A percentile compares a stretch with the other conserved stretches of the same genome.
Conservation (phyloP, 2,329 filamentous ascomycete species). For the Epichloe typhina region DNA sequence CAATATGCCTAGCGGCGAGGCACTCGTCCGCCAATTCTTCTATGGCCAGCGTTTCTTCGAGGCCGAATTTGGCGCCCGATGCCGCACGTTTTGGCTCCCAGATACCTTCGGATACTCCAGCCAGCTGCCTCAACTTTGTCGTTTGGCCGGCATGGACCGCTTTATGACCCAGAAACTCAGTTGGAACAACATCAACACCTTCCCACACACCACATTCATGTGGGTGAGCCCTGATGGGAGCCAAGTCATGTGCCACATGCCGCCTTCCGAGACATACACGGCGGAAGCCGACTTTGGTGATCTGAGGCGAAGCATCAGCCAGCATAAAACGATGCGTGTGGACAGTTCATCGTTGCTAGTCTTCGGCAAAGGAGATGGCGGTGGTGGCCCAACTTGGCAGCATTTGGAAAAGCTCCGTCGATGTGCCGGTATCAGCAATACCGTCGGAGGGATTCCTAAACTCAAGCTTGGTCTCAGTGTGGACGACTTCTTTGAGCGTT, state of each 20-base stretch:
- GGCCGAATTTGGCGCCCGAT: constrained; percentile 78
- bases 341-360: constrained; percentile 83
- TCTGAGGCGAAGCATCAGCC: constrained; percentile 72
- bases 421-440: constrained; percentile 84
- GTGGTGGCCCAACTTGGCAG: constrained; percentile 86
- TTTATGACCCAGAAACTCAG: constrained; percentile 98
- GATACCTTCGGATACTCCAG: constrained; percentile 97
- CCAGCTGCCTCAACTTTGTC: constrained; percentile 86
- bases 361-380: constrained; percentile 93
- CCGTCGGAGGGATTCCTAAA: constrained; percentile 63
- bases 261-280: constrained; percentile 89
- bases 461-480: constrained; percentile 82
- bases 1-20: constrained; percentile 92
- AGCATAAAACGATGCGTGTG: constrained; percentile 93
- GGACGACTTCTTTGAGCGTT: constrained; percentile 81
- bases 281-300: constrained; percentile 91
- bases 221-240: constrained; percentile 94
- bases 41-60: constrained; percentile 95
- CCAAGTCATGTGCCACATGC: constrained; percentile 96
- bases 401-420: constrained; percentile 90
- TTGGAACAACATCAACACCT: constrained; percentile 99
- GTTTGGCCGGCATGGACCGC: constrained; percentile 85
- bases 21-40: constrained; percentile 82
- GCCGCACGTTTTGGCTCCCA: constrained; percentile 89
- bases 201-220: constrained; percentile 97